phyloP scores from a whole-genome alignment of 1,284 basidiomycete genomes.

The Leccinum fallax region DNA sequence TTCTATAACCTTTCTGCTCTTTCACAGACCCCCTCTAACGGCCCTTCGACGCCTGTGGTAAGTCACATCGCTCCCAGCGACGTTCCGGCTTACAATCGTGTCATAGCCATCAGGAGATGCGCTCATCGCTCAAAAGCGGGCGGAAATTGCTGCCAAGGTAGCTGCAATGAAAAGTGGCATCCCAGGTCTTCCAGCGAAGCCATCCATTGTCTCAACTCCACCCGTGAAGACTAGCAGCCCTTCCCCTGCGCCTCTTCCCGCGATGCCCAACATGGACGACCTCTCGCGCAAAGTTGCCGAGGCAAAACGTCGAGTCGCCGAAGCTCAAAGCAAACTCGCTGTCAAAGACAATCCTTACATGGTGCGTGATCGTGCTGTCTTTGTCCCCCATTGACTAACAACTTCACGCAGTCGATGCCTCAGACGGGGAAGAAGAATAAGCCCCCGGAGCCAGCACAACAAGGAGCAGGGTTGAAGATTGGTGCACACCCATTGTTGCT shows the following conservation, averaged over 20 bases:
- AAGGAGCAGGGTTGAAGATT: constrained; percentile 85
- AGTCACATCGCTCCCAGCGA: constrained; percentile 22
- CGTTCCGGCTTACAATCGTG: constrained; percentile 3
- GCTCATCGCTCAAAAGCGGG: constrained; percentile 77
- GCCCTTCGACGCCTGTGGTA: constrained; percentile 45
- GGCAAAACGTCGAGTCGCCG: constrained; percentile 76
- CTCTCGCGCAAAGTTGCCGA: constrained; percentile 74
- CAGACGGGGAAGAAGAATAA: constrained; percentile 59
- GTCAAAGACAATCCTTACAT: constrained; percentile 83
- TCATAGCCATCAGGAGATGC: constrained; percentile 52
- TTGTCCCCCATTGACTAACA: constrained; percentile 5
- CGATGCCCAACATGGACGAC: constrained; percentile 60
- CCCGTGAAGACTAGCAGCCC: constrained; percentile 40
- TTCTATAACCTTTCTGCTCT: constrained; percentile 70
- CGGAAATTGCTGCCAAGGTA: constrained; percentile 83
- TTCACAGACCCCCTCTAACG: constrained; percentile 56
- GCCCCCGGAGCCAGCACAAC: constrained; percentile 61
- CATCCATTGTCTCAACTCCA: constrained; percentile 26
- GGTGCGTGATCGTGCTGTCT: constrained; percentile 43
- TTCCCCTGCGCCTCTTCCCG: constrained; percentile 35
- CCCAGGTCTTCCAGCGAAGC: constrained; percentile 30
- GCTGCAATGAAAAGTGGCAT: constrained; percentile 70
- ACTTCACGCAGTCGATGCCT: constrained; percentile 45
- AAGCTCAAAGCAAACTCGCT: constrained; percentile 73
- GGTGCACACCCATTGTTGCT: constrained; percentile 87